Conservation (phyloP, 306 rosid species). For the Benincasa hispida region DNA sequence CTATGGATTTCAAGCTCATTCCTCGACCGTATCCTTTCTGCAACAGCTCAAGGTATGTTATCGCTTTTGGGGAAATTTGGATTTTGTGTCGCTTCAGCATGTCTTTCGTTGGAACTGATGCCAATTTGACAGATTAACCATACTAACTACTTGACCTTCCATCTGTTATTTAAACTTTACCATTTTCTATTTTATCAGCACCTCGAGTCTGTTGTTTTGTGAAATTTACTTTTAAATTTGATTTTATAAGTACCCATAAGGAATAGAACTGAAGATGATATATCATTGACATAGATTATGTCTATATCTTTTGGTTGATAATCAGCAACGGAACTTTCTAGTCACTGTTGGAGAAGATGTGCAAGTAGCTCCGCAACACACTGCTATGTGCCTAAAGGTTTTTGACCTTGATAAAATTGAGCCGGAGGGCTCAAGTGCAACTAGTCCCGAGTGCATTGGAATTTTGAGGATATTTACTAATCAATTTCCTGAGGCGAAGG, state of each 20-base stretch:
- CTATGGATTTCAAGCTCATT: constrained; percentile 71
- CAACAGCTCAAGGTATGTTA: constrained; percentile 88
- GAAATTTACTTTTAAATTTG: background rate
- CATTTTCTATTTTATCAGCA: background rate
- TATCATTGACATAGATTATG: background rate
- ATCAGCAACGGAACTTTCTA: constrained; percentile 78
- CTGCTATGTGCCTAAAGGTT: constrained; percentile 79
- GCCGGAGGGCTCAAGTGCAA: constrained; percentile 66
- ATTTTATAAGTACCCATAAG: background rate
- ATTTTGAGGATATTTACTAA: constrained; percentile 84
- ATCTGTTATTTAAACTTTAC: background rate
- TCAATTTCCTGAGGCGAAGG: constrained; percentile 92
- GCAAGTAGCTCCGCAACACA: constrained; percentile 61
- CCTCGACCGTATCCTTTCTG: constrained; percentile 65
- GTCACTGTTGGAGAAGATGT: constrained; percentile 85
- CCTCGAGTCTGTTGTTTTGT: background rate
- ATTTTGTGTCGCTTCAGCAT: background rate
- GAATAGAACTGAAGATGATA: background rate
- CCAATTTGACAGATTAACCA: background rate
- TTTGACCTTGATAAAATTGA: constrained; percentile 90
- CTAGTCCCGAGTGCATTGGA: constrained; percentile 90
- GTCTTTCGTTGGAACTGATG: background rate
- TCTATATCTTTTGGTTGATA: background rate
- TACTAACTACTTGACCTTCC: background rate
- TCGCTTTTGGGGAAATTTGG: background rate